Percentiles rank a stretch among this genome's conserved stretches.
Evolutionary conservation across 495 filamentous ascomycete species (phyloP).

Genomic region (Penicillium lividum): DNA sequence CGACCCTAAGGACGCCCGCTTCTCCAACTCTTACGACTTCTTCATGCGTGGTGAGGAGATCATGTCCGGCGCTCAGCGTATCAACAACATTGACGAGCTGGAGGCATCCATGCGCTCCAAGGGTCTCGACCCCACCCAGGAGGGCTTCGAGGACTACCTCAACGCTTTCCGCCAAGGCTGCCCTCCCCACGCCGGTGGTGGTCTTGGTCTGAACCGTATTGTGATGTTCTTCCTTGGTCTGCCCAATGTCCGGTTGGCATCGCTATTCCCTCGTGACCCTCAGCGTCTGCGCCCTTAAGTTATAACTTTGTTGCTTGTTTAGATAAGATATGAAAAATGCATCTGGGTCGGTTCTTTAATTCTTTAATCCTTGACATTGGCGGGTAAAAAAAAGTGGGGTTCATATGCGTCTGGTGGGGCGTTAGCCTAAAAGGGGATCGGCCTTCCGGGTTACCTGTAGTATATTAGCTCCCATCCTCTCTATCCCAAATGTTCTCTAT

Average conservation of each 20-base stretch:
- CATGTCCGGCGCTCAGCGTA: conserved; percentile 83
- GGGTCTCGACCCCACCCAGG: conserved; percentile 69
- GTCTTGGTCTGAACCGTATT: conserved; percentile 84
- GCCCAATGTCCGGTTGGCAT: conserved; percentile 76
- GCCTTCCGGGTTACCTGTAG: too few species aligned
- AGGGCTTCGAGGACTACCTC: conserved; percentile 82
- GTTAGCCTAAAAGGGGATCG: too few species aligned
- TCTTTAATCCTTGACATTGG: too few species aligned
- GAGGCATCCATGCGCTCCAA: conserved; percentile 67
- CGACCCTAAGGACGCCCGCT: conserved; percentile 62
- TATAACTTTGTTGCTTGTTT: conserved; percentile 13
- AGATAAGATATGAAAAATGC: conserved; percentile 21
- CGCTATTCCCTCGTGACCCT: conserved; percentile 82
- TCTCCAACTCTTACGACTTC: conserved; percentile 88
- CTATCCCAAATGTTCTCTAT: too few species aligned
- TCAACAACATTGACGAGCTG: conserved; percentile 71
- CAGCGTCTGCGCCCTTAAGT: conserved; percentile 71
- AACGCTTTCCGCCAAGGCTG: conserved; percentile 77
- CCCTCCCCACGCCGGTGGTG: conserved; percentile 82
- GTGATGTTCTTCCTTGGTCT: conserved; percentile 85
- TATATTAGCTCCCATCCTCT: too few species aligned
- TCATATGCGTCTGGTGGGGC: too few species aligned
- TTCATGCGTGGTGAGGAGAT: conserved; percentile 94
- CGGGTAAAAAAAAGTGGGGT: too few species aligned
- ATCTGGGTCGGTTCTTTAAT: conserved; percentile 9